These are phyloP conservation scores for Zancudomyces culisetae DNA, from an alignment of 371 early-diverging fungal species.

Conservation along the genomic window DNA sequence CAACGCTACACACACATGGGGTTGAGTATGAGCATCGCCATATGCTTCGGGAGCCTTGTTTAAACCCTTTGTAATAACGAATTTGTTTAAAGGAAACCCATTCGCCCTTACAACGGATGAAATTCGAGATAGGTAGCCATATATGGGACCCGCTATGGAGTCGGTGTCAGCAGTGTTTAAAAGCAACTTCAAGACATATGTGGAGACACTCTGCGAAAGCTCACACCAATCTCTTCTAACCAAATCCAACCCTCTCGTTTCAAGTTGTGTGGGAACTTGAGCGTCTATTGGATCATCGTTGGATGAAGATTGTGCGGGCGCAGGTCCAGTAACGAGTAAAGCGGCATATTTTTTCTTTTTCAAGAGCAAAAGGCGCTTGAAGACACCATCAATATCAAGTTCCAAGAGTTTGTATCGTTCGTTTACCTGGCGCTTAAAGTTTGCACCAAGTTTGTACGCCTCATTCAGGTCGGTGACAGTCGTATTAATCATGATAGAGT, in stretches of 20 bases:
- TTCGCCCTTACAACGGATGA: conserved; percentile 54
- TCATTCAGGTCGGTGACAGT: conserved; percentile 49
- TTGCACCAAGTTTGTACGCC: conserved; percentile 62
- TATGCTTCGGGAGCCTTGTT: conserved; percentile 90
- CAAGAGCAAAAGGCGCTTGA: conserved; percentile 82
- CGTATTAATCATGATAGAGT: conserved; percentile 99
- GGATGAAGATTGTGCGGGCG: not conserved
- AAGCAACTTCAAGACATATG: conserved; percentile 57
- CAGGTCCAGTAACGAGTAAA: conserved; percentile 31
- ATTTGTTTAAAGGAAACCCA: conserved; percentile 59
- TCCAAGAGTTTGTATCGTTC: conserved; percentile 81
- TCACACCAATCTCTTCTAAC: conserved; percentile 98
- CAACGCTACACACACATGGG: conserved; percentile 94
- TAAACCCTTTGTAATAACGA: conserved; percentile 85
- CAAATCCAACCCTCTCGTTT: conserved; percentile 96
- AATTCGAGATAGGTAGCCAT: conserved; percentile 44
- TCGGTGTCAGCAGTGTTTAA: conserved; percentile 19
- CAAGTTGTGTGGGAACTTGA: conserved; percentile 32
- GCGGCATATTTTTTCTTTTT: conserved; percentile 99
- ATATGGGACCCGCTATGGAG: conserved; percentile 52
- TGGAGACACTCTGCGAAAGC: conserved; percentile 72
- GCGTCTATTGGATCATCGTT: conserved; percentile 28
- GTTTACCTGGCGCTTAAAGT: conserved; percentile 76
- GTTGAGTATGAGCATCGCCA: conserved; percentile 70
- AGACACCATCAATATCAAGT: conserved; percentile 96